Percentiles rank a stretch among this genome's conserved stretches.
phyloP scores from a whole-genome alignment of 192 early-diverging fungal species.

The Gryganskiella cystojenkinii region DNA sequence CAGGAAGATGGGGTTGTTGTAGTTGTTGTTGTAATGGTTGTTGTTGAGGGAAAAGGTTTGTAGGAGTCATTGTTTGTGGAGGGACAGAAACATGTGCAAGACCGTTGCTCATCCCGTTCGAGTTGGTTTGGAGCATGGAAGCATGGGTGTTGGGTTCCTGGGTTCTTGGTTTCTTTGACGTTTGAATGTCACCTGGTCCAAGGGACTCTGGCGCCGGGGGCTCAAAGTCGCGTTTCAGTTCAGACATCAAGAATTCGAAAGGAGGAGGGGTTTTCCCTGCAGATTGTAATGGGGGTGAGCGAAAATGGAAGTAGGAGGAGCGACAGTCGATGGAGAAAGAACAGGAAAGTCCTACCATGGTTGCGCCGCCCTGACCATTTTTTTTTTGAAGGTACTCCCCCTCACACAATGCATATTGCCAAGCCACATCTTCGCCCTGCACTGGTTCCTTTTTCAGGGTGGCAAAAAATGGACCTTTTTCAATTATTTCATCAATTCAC shows the following conservation, averaged over 20 bases:
- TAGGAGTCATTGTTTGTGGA: background rate
- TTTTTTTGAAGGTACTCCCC: too few species aligned
- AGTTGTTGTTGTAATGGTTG: slow-evolving; percentile 5
- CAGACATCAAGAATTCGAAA: slow-evolving; percentile 19
- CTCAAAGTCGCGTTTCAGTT: slow-evolving; percentile 47
- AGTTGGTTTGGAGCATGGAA: background rate
- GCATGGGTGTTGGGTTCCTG: slow-evolving; percentile 2
- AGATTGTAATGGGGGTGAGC: background rate
- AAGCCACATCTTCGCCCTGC: background rate
- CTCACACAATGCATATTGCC: too few species aligned
- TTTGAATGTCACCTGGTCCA: slow-evolving; percentile 16
- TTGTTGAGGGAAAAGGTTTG: background rate
- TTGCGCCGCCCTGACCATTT: too few species aligned
- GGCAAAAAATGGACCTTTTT: background rate
- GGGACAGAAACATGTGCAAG: background rate
- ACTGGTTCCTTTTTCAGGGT: background rate
- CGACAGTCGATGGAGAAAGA: background rate
- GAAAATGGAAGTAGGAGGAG: background rate
- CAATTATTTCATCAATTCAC: too few species aligned
- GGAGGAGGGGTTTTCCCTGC: background rate
- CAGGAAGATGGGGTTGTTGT: slow-evolving; percentile 6
- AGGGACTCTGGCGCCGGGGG: slow-evolving; percentile 31
- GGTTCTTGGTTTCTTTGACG: slow-evolving; percentile 37
- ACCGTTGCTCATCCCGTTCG: slow-evolving; percentile 17
- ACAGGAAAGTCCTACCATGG: background rate